A percentile compares a stretch with the other conserved stretches of the same genome.
Evolutionary conservation across 805 yeast genomes (phyloP).

Genomic region (Zygoascus flipseniorum): DNA sequence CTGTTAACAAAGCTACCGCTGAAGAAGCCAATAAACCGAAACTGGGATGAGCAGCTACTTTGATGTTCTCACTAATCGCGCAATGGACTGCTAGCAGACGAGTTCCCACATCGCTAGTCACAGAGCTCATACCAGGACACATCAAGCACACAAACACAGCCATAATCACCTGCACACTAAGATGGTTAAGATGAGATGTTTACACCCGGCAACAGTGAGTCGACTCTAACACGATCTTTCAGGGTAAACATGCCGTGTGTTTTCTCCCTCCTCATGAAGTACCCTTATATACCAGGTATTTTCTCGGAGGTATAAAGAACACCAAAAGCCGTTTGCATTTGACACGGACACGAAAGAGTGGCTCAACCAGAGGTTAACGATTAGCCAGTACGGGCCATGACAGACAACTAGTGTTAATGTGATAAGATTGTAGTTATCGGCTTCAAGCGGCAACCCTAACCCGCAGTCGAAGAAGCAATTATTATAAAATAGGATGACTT

Average conservation of each 20-base stretch:
- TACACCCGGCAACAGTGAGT: not conserved
- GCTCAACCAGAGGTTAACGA: no score
- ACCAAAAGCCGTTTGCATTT: no score
- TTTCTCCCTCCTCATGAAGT: no score
- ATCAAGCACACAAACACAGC: slow-evolving; percentile 14
- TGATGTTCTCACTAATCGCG: slow-evolving; percentile 21
- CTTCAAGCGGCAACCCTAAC: no score
- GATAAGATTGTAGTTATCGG: no score
- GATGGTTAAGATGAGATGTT: not conserved
- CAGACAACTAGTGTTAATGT: no score
- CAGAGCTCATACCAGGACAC: slow-evolving; percentile 26
- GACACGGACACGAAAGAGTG: no score
- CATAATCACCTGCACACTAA: slow-evolving; percentile 9
- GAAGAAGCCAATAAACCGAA: slow-evolving; percentile 21
- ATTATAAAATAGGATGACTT: no score
- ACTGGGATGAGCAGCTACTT: slow-evolving; percentile 22
- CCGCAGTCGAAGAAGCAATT: no score
- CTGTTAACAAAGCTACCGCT: slow-evolving; percentile 23
- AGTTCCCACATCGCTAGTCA: slow-evolving; percentile 23
- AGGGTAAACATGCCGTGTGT: not conserved
- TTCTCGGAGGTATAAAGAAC: no score
- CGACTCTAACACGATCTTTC: not conserved
- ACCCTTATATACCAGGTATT: no score
- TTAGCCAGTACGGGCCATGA: no score
- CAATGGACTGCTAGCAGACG: slow-evolving; percentile 20